These are phyloP conservation scores for Scleroderma bovista DNA, from an alignment of 768 basidiomycete species.

Conservation along the genomic window DNA sequence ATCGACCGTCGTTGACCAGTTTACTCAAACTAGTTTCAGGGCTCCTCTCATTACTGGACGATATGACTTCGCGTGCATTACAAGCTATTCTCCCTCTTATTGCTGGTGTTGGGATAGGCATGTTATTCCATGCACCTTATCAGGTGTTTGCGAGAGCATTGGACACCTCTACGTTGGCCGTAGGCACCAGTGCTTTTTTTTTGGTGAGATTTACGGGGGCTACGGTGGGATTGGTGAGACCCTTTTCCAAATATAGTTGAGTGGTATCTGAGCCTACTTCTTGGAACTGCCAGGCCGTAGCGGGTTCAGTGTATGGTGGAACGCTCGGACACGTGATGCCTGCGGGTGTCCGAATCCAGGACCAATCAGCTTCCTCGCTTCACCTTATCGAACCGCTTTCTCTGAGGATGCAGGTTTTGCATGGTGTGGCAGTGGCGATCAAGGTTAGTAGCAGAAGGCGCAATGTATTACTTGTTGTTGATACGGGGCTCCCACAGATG, in stretches of 20 bases:
- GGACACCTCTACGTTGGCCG: conserved; percentile 60
- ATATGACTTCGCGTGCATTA: conserved; percentile 36
- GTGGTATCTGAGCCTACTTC: conserved; percentile 8
- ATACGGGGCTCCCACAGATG: conserved; percentile 35
- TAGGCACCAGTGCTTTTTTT: conserved; percentile 83
- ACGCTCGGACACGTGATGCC: conserved; percentile 47
- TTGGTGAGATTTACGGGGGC: conserved; percentile 84
- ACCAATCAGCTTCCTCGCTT: conserved; percentile 40
- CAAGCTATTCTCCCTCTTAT: conserved; percentile 62
- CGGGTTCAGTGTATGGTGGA: conserved; percentile 68
- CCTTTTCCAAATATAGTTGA: background rate
- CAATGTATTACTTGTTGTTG: background rate
- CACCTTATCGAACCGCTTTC: conserved; percentile 40
- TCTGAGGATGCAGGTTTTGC: conserved; percentile 43
- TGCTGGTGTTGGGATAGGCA: conserved; percentile 72
- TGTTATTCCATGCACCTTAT: conserved; percentile 83
- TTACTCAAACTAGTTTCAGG: conserved; percentile 38
- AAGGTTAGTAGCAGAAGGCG: conserved; percentile 41
- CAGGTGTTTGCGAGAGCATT: conserved; percentile 70
- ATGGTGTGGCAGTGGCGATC: conserved; percentile 55
- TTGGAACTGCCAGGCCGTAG: conserved; percentile 50
- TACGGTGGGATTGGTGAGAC: conserved; percentile 69
- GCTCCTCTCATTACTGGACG: conserved; percentile 58
- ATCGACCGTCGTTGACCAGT: background rate
- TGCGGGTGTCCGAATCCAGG: conserved; percentile 35